Evolutionary conservation across 441 rosid genomes (phyloP).

Genomic region (Adansonia rubrostipa): DNA sequence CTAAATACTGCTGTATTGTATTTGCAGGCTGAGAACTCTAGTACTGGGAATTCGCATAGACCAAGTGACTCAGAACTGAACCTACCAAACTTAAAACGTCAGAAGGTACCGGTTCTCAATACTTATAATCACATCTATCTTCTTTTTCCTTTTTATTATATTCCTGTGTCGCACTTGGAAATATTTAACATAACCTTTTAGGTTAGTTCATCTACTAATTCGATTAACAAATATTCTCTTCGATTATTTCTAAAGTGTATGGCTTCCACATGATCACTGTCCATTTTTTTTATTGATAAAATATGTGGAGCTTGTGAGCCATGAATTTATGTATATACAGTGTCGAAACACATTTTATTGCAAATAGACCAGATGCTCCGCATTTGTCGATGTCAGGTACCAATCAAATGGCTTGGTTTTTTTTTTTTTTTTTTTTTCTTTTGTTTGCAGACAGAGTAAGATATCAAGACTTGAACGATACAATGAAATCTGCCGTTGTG

Average conservation of each 20-base stretch:
- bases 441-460: conserved; percentile 13
- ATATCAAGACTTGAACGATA: background rate
- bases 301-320: background rate
- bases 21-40: conserved; percentile 55
- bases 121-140: background rate
- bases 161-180: background rate
- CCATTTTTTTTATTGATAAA: too few relatives aligned
- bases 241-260: too few relatives aligned
- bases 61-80: conserved; percentile 42
- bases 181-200: background rate
- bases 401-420: too few relatives aligned
- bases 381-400: too few relatives aligned
- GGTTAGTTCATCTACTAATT: too few relatives aligned
- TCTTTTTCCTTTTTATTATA: conserved; percentile 12
- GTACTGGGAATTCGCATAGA: conserved; percentile 41
- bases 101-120: conserved; percentile 44
- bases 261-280: too few relatives aligned
- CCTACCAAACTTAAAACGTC: conserved; percentile 62
- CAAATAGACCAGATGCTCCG: too few relatives aligned
- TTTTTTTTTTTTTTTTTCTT: too few relatives aligned
- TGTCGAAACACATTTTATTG: too few relatives aligned
- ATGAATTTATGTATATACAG: background rate
- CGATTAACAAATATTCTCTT: too few relatives aligned
- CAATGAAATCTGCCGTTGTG: background rate
- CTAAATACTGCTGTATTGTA: conserved; percentile 19